Conservation (phyloP, 2,329 filamentous ascomycete species). For the Aspergillus cejpii region DNA sequence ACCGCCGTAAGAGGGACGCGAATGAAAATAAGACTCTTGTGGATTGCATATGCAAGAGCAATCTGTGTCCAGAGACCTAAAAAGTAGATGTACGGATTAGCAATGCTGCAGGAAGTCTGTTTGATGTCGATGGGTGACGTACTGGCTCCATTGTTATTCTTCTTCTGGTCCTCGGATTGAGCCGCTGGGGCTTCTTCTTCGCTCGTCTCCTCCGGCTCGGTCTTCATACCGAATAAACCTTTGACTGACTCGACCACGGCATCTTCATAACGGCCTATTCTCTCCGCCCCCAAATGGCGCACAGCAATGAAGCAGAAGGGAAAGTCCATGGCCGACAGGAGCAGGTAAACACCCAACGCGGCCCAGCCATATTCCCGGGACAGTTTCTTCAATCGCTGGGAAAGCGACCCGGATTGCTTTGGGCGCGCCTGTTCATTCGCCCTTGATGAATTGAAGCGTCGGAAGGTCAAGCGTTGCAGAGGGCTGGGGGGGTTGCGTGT, state of each 20-base stretch:
- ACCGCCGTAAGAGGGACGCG: conserved; percentile 89
- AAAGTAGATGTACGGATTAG: conserved; percentile 1
- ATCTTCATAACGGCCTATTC: conserved; percentile 59
- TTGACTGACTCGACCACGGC: conserved; percentile 38
- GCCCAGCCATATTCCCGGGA: conserved; percentile 92
- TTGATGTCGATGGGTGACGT: conserved; percentile 42
- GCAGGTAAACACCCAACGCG: conserved; percentile 83
- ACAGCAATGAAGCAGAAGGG: conserved; percentile 93
- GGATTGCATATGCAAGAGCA: conserved; percentile 88
- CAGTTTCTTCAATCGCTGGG: conserved; percentile 70
- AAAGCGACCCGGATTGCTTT: conserved; percentile 48
- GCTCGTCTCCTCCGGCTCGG: not conserved
- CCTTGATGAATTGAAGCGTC: conserved; percentile 25
- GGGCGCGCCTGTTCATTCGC: conserved; percentile 14
- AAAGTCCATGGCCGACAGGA: conserved; percentile 78
- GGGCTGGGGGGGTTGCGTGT: not conserved
- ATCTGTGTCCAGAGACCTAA: conserved; percentile 73
- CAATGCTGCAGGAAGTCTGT: not conserved
- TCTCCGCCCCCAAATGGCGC: conserved; percentile 71
- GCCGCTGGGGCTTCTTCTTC: not conserved
- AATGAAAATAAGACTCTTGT: conserved; percentile 96
- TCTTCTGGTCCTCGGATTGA: conserved; percentile 35
- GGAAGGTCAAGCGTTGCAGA: conserved; percentile 6
- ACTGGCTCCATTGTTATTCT: conserved; percentile 64
- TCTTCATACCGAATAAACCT: conserved; percentile 4